These are phyloP conservation scores for Pestalotiopsis sp. DNA, from an alignment of 2,329 filamentous ascomycete genomes.

Conservation along the genomic window DNA sequence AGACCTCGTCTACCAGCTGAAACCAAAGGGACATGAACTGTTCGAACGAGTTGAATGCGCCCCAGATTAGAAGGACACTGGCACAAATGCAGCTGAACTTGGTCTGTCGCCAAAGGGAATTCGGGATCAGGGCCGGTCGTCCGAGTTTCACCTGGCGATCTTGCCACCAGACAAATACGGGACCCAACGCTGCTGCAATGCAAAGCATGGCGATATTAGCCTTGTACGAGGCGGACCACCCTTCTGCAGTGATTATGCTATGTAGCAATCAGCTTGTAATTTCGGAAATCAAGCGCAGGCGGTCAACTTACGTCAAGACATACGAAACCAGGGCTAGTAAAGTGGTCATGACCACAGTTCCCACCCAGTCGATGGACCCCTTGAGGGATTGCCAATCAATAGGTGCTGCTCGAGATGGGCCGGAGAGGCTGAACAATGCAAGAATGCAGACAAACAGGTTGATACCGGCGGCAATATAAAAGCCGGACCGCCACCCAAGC, in stretches of 20 bases:
- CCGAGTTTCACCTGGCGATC: background rate
- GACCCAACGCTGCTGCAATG: background rate
- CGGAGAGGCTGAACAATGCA: background rate
- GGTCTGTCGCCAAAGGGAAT: background rate
- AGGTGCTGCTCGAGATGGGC: background rate
- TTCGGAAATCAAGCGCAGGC: background rate
- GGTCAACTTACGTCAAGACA: background rate
- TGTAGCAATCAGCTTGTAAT: background rate
- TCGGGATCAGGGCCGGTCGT: background rate
- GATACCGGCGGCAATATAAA: background rate
- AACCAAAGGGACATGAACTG: background rate
- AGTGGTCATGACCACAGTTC: background rate
- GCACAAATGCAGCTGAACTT: background rate
- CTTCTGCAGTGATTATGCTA: background rate
- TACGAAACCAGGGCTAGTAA: background rate
- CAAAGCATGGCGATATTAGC: background rate
- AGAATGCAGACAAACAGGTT: background rate
- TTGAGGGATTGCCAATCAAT: background rate
- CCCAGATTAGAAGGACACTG: background rate
- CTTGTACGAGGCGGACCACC: background rate
- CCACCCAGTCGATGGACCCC: background rate
- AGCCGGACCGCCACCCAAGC: background rate
- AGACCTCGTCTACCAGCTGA: background rate
- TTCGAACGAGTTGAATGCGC: background rate
- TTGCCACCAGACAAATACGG: background rate